Conservation (phyloP, 2,329 filamentous ascomycete species). For the Fusarium nelsonii region DNA sequence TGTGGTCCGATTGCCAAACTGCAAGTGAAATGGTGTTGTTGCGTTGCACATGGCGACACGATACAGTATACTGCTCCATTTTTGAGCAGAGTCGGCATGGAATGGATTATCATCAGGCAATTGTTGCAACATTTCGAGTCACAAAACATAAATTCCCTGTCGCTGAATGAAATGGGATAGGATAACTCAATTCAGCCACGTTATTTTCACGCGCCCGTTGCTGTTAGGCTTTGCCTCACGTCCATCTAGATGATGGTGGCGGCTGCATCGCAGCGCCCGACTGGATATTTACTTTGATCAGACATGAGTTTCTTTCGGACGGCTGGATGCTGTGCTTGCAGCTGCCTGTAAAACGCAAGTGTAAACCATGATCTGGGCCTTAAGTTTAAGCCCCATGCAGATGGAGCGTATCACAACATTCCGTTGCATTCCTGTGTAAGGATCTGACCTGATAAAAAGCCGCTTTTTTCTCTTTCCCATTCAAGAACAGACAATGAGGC, state of each 20-base stretch:
- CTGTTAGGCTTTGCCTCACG: background rate
- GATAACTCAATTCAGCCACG: constrained; percentile 9
- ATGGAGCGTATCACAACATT: constrained; percentile 32
- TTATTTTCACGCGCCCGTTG: constrained; percentile 24
- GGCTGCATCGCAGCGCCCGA: constrained; percentile 8
- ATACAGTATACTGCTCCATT: constrained; percentile 10
- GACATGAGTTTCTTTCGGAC: constrained; percentile 10
- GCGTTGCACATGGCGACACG: constrained; percentile 26
- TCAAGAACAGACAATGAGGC: background rate
- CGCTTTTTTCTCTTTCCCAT: constrained; percentile 8
- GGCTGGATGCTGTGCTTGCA: constrained; percentile 6
- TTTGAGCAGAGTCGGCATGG: constrained; percentile 19
- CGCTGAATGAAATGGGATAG: background rate
- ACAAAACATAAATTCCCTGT: constrained; percentile 11
- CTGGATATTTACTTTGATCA: constrained; percentile 4
- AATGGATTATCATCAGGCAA: constrained; percentile 24
- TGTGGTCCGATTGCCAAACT: constrained; percentile 16
- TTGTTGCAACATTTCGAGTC: constrained; percentile 7
- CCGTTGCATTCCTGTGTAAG: constrained; percentile 13
- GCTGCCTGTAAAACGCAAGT: constrained; percentile 12
- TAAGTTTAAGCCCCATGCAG: constrained; percentile 29
- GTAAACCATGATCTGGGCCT: constrained; percentile 21
- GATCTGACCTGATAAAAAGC: constrained; percentile 6
- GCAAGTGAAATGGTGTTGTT: constrained; percentile 16
- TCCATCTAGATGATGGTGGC: constrained; percentile 6